Base-by-base conservation (phyloP, 768 basidiomycete species). In the Tephrocybe sp. region DNA sequence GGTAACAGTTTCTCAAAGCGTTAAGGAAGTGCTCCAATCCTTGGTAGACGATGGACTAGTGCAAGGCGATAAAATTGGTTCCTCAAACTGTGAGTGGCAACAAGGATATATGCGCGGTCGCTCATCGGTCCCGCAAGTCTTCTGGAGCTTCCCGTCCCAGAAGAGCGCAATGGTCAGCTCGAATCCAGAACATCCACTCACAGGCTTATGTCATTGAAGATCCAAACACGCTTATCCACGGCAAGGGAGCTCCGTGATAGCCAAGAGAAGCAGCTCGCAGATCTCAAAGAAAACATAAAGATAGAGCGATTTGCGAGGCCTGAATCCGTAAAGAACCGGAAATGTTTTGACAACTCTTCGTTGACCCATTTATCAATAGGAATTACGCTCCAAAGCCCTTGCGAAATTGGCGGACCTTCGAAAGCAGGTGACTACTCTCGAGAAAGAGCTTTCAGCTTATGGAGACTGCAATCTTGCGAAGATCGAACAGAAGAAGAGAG, bases 121-220 rank as follows among this genome's bases (percentile, higher is more conserved):
- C 37, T 52, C 37, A 45, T 41, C 13, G 43, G 46, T 16, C 27
- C 27, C 18, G 38, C 16, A 53, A 95, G 93, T 95, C 69, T 96
- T 91, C 66, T 97, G 94, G 94, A 90, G 90, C 60, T 96, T 97
- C 64, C 93, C 93, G 13, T 93, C 91, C 1, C 90, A 94, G 51
- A 80, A 83, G 38, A 92, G 93, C 4, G 81, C 86, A 7, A 75
- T 84, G 60, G 93, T 93, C n/a, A 44, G 41, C 27, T 3, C 56
- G 21, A n/a, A 43, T 12, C 37, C 26, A 9, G 16, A 24, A 26
- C 12, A 36, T 12, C 13, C 21, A 30, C 25, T 12, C 30, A 34
- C 27, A 22, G 44, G 47, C 40, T 39, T 16, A 5, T 19, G 11
- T 34, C 19, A 13, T n/a, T 41, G 22, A 57, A 86, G 87, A 70